A percentile compares a stretch with the other conserved stretches of the same genome.
phyloP scores from a whole-genome alignment of 495 filamentous ascomycete species.

The Thermochaetoides thermophila region DNA sequence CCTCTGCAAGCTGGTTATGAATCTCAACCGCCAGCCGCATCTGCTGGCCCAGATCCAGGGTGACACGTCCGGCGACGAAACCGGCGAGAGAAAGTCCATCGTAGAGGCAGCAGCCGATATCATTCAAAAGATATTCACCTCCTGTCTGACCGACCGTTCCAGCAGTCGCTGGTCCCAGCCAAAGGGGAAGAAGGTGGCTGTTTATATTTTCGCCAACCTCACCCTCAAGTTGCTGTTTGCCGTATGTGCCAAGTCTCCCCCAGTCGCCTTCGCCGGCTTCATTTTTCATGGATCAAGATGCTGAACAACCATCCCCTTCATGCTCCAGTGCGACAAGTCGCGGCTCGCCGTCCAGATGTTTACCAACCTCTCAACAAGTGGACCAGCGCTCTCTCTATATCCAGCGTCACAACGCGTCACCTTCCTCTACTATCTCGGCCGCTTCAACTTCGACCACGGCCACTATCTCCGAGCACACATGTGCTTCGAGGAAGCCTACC shows the following conservation, averaged over 20 bases:
- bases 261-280: not conserved
- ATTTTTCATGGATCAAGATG: not conserved
- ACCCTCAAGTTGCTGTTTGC: slow-evolving; percentile 81
- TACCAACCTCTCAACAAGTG: slow-evolving; percentile 70
- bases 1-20: slow-evolving; percentile 66
- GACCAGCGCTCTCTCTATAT: slow-evolving; percentile 62
- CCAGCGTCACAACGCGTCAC: slow-evolving; percentile 81
- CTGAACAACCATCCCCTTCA: slow-evolving; percentile 1
- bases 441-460: slow-evolving; percentile 68
- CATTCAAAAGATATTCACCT: slow-evolving; percentile 79
- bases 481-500: slow-evolving; percentile 64
- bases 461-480: slow-evolving; percentile 63
- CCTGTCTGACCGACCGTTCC: slow-evolving; percentile 72
- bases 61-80: slow-evolving; percentile 33
- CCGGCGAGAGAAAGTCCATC: slow-evolving; percentile 53
- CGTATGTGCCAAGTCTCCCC: slow-evolving; percentile 28
- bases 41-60: slow-evolving; percentile 44
- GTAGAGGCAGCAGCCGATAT: slow-evolving; percentile 76
- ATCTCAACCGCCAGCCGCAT: slow-evolving; percentile 59
- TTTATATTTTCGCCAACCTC: slow-evolving; percentile 82
- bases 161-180: slow-evolving; percentile 44
- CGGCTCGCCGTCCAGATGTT: slow-evolving; percentile 70
- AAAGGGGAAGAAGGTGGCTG: slow-evolving; percentile 71
- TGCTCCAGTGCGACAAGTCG: slow-evolving; percentile 41
- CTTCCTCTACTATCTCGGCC: slow-evolving; percentile 87